A percentile compares a stretch with the other conserved stretches of the same genome.
Evolutionary conservation across 1,139 yeast genomes (phyloP).

Genomic region (Debaryomyces nepalensis): DNA sequence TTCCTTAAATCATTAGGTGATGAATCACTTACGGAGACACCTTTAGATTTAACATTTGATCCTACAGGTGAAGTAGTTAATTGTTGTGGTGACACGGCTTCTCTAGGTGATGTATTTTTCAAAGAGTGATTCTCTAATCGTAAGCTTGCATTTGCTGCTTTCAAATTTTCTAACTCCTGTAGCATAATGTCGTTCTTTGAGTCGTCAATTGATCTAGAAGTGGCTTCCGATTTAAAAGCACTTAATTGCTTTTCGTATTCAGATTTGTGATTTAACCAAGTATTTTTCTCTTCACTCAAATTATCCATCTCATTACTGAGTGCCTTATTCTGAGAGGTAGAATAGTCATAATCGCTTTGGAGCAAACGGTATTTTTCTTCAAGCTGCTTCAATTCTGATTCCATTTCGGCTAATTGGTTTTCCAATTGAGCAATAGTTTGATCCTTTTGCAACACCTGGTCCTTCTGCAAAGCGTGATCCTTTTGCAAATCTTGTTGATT

Average conservation of each 20-base stretch:
- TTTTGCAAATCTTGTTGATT: slow-evolving; percentile 6
- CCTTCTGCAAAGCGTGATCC: slow-evolving; percentile 12
- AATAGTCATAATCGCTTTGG: slow-evolving; percentile 30
- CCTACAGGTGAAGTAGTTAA: background rate
- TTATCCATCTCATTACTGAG: slow-evolving; percentile 30
- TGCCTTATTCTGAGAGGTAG: slow-evolving; percentile 27
- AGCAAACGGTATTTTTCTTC: slow-evolving; percentile 25
- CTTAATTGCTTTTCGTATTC: slow-evolving; percentile 5
- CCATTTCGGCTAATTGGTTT: slow-evolving; percentile 15
- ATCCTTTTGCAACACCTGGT: slow-evolving; percentile 12
- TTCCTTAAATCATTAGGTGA: slow-evolving; percentile 17
- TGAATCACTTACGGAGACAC: background rate
- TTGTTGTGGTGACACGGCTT: slow-evolving; percentile 8
- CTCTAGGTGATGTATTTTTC: slow-evolving; percentile 29
- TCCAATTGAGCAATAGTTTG: slow-evolving; percentile 19
- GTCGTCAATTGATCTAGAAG: background rate
- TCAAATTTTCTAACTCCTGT: slow-evolving; percentile 33
- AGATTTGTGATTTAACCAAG: slow-evolving; percentile 14
- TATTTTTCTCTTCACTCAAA: slow-evolving; percentile 22
- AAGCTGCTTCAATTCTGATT: slow-evolving; percentile 24
- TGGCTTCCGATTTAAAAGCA: slow-evolving; percentile 2
- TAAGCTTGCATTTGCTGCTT: slow-evolving; percentile 40
- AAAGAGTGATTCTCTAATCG: slow-evolving; percentile 47
- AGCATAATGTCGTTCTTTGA: slow-evolving; percentile 15
- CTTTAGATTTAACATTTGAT: background rate